Base-by-base conservation (phyloP, 129 eudicot genomes). In the Flaveria robusta region DNA sequence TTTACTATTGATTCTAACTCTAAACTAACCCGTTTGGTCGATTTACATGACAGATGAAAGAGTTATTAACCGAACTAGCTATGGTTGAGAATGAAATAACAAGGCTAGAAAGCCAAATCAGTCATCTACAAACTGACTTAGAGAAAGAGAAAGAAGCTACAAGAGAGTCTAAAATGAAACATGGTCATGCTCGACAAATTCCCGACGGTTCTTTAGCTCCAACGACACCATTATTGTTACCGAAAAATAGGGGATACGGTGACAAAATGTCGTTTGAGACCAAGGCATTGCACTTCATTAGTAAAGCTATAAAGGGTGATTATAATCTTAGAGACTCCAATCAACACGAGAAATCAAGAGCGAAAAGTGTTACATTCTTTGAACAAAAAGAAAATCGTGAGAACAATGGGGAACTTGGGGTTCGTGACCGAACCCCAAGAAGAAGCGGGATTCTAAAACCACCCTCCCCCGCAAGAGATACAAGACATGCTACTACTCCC, bases 291-390 rank as follows among this genome's bases (percentile, higher is more conserved):
- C 98, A 90, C 83, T 93, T 94, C 83, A 94, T 91, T 62, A 89
- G 83, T 81, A 91, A 94, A 84, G 98, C 98, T 39, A 94, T 91
- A 39, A 91, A 94, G 82, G 98, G 97, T 27, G 92, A 88, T 82
- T 94, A 88, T 55, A 87, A 72, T 71, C 88, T 85, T 13, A 86
- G 82, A 77, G 93, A 87, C 76, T 90, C 86, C 79, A 88, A 84
- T 24, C 42, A 26, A 51, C 80, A 66, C 26, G 89, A 88, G 10
- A 81, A 85, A 46, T 13, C 72, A 14, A 66, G 63, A 75, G 81
- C 73, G 1, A 74, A 85, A 56, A 80, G 18, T 23, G 76, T 80
- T 66, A 65, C 77, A 1, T 83, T 84, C 19, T 70, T 81, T 41
- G 80, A 77, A 55, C 84, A 78, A 10, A 88, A 90, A 81, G 93